Base-by-base conservation (phyloP, 2,329 filamentous ascomycete species). In the Apiospora pterosperma region DNA sequence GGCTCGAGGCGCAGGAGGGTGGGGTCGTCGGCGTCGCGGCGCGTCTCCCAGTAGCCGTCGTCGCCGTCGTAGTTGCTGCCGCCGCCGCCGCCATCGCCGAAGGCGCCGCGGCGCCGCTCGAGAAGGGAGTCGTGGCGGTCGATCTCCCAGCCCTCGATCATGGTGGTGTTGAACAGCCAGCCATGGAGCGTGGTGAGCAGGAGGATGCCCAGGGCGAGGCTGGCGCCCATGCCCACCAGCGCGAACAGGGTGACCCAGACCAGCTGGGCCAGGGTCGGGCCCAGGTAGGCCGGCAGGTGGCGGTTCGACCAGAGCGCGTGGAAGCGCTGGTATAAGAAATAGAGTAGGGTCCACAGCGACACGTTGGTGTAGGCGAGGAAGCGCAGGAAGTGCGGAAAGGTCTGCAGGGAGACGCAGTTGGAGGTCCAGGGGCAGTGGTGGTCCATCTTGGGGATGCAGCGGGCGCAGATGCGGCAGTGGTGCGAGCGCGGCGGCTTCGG, bases 351-450 rank as follows among this genome's bases (percentile, higher is more conserved):
- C 78, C 88, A 88, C 69, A 92, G 87, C 2, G 90, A 82, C 16
- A 84, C 66, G 71, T 90, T 90, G 31, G 90, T 83, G 74, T 88
- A 94, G 67, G 88, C 74, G 52, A 96, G 81, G 79, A 96, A 95
- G 70, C 92, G 91, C 59, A 93, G 68, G 77, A 96, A 96, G 78
- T 95, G 90, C 8, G 92, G 92, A 71, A 93, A 92, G 1, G 91
- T 94, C 66, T 88, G 89, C 76, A 93, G 86, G 14, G 91, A 93
- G 62, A 96, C 91, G 79, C 92, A 96, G 78, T 94, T 95, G 66
- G 79, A 81, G 4, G 91, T 95, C 92, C 92, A 96, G 3, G 92
- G 91, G 74, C 92, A 96, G 79, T 96, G 92, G 78, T 93, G 91
- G 78, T 94, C 91, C 91, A 94, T 94, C 77, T 88, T 90, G 41